Evolutionary conservation across 2,329 filamentous ascomycete genomes (phyloP), one percentile per base, ranked within the genome.

Genomic region (Xylariaceae sp.): DNA sequence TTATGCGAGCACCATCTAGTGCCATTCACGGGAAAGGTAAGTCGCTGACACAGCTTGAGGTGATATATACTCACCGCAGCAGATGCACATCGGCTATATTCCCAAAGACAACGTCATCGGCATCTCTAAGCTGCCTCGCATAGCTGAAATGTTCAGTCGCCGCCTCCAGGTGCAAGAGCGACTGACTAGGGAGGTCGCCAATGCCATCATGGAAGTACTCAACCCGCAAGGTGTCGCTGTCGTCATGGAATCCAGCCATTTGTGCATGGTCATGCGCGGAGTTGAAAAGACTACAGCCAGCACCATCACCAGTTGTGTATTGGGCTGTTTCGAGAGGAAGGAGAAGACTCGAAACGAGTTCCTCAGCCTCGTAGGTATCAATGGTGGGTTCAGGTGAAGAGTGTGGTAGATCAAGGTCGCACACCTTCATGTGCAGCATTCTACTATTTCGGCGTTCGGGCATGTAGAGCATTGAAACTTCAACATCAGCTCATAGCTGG

Each of bases 71-170:
- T 19, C 15, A 29, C 26, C 19, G 12, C 38, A 4, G 13, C 52
- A 94, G 88, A 97, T 98, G 88, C 93, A 98, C 68, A 97, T 98
- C 55, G 93, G 90, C 44, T 98, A 98, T 67, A 97, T 98, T 49
- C 93, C 93, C 22, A 82, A 84, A 58, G 81, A 89, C 61, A 83
- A 90, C 44, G 71, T 98, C 39, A 89, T 98, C 48, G 93, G 93
- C 37, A 83, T 98, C 39, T 96, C 90, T 24, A 98, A 98, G 65
- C 78, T 98, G 37, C 91, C 91, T 19, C 85, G 93, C 48, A 91
- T 98, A 51, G 93, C 91, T 41, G 90, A 98, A 61, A 94, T 98
- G 88, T 98, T 95, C 68, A 85, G 87, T 36, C 85, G 93, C 39
- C 78, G 93, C 42, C 76, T 98, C 4, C 93, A 98, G 66, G 91